A percentile compares a stretch with the other conserved stretches of the same genome.
These are phyloP conservation scores for Backusella tarrabulga DNA, from an alignment of 192 early-diverging fungal species.

Conservation along the genomic window DNA sequence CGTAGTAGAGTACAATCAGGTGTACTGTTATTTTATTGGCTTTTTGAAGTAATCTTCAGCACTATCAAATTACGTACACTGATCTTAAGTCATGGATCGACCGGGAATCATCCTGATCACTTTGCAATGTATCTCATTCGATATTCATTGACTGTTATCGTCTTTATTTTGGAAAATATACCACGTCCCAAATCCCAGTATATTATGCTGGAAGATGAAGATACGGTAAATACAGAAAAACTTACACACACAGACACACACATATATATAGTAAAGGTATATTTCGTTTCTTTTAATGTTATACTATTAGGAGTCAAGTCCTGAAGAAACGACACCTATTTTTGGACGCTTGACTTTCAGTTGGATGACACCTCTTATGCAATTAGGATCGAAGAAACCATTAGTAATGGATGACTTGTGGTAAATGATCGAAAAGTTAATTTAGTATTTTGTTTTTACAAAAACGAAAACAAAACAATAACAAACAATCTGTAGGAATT, in stretches of 20 bases:
- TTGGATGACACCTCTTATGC: slow-evolving; percentile 91
- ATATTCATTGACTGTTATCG: slow-evolving; percentile 32
- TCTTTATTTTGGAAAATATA: slow-evolving; percentile 46
- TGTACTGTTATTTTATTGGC: slow-evolving; percentile 61
- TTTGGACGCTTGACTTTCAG: slow-evolving; percentile 81
- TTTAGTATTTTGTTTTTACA: neutral
- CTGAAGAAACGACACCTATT: slow-evolving; percentile 81
- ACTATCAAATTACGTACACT: slow-evolving; percentile 45
- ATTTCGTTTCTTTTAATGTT: neutral
- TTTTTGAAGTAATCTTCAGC: slow-evolving; percentile 38
- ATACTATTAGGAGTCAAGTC: slow-evolving; percentile 40
- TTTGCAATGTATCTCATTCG: slow-evolving; percentile 31
- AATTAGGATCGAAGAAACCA: slow-evolving; percentile 72
- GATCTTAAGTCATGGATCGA: slow-evolving; percentile 5
- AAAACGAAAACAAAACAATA: neutral
- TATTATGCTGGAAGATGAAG: slow-evolving; percentile 33
- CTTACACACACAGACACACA: neutral
- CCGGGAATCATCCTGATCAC: slow-evolving; percentile 2
- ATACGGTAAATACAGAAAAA: slow-evolving; percentile 26
- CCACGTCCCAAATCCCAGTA: slow-evolving; percentile 34
- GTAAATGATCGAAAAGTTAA: slow-evolving; percentile 8
- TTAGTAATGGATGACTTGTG: slow-evolving; percentile 74
- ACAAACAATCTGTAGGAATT: slow-evolving; percentile 36
- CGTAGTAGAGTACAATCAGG: slow-evolving; percentile 45
- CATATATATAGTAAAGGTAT: neutral